Evolutionary conservation across 2,329 filamentous ascomycete species (phyloP).

Genomic region (Lachnellula hyalina): DNA sequence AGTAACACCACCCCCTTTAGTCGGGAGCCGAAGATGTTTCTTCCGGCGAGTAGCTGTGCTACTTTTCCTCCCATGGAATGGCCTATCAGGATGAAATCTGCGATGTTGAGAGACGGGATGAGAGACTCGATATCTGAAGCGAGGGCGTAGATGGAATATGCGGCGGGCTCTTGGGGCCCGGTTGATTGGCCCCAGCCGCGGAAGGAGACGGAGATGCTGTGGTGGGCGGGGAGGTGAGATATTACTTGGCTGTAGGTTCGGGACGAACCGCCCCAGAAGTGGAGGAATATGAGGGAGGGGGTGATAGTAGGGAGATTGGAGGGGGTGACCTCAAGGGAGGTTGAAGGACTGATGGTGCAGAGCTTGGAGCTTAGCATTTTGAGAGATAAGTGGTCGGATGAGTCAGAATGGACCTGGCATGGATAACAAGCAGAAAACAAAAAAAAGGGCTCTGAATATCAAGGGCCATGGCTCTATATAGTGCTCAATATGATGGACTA

Average conservation of each 20-base stretch:
- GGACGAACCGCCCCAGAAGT: constrained; percentile 37
- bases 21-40: neutral
- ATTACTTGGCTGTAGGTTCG: constrained; percentile 27
- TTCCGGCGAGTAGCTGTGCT: constrained; percentile 24
- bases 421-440: neutral
- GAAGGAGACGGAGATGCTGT: constrained; percentile 31
- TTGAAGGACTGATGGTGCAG: neutral
- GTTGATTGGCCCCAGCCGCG: constrained; percentile 35
- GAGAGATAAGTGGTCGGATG: neutral
- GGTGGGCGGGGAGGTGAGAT: constrained; percentile 9
- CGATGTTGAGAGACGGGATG: constrained; percentile 14
- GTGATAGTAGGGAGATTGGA: neutral
- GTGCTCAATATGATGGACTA: too few species aligned
- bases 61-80: constrained; percentile 39
- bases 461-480: too few species aligned
- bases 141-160: constrained; percentile 30
- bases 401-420: neutral
- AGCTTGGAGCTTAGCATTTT: neutral
- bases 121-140: constrained; percentile 22
- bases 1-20: constrained; percentile 32
- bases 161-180: constrained; percentile 22
- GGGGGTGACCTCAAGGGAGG: constrained; percentile 5
- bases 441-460: too few species aligned
- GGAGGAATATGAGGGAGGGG: constrained; percentile 30
- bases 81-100: constrained; percentile 32